Percentiles rank a stretch among this genome's conserved stretches.
phyloP scores from a whole-genome alignment of 73 alveolate genomes.

The Paramecium caudatum region DNA sequence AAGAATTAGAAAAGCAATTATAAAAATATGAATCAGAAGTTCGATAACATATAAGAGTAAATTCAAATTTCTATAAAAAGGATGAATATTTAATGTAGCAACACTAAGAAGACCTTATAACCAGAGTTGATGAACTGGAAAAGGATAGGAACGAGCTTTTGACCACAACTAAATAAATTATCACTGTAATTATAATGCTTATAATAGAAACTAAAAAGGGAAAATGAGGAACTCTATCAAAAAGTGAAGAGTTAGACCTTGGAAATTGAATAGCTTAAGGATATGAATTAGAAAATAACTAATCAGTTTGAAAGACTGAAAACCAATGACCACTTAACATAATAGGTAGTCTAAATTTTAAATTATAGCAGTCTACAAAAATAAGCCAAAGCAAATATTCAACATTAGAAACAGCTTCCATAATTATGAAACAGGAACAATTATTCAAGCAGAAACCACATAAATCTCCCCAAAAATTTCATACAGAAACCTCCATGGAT shows the following conservation, averaged over 20 bases:
- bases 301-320: background rate
- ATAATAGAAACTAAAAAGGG: conserved; percentile 43
- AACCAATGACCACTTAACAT: background rate
- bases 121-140: background rate
- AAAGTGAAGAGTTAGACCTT: background rate
- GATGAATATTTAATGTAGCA: conserved; percentile 36
- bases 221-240: conserved; percentile 55
- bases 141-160: background rate
- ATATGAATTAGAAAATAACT: background rate
- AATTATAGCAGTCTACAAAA: conserved; percentile 23
- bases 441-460: conserved; percentile 7
- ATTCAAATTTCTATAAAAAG: background rate
- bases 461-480: conserved; percentile 6
- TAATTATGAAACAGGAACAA: conserved; percentile 2
- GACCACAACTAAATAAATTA: background rate
- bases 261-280: background rate
- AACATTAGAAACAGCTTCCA: background rate
- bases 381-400: conserved; percentile 36
- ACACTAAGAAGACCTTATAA: background rate
- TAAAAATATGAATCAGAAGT: conserved; percentile 46
- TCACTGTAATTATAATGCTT: background rate
- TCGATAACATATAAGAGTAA: conserved; percentile 23
- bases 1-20: conserved; percentile 24
- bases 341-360: too few species aligned
- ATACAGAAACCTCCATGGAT: conserved; percentile 12